Percentiles rank a stretch among this genome's conserved stretches.
phyloP scores from a whole-genome alignment of 2,329 filamentous ascomycete genomes.

The Penicillium griseofulvum region DNA sequence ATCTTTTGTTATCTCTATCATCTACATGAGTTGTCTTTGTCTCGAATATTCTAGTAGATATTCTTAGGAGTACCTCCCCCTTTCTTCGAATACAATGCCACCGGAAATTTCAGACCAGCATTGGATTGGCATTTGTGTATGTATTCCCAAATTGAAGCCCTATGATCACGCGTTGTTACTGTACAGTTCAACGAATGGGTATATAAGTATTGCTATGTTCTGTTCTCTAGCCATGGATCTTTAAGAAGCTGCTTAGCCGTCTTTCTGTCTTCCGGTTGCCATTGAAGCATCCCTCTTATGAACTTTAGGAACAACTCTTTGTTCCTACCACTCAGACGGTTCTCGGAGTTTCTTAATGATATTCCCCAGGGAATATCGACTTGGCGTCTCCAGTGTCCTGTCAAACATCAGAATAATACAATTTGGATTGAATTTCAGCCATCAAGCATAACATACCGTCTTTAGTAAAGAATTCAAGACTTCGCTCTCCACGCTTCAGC shows the following conservation, averaged over 20 bases:
- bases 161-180: neutral
- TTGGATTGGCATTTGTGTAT: neutral
- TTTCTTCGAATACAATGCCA: neutral
- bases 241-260: slow-evolving; percentile 13
- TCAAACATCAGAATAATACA: neutral
- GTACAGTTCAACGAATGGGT: neutral
- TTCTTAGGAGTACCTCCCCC: neutral
- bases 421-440: neutral
- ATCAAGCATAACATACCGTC: slow-evolving; percentile 28
- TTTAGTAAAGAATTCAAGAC: slow-evolving; percentile 42
- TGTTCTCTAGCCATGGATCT: slow-evolving; percentile 9
- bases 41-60: neutral
- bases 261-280: slow-evolving; percentile 18
- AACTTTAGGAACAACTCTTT: slow-evolving; percentile 15
- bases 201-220: neutral
- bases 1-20: neutral
- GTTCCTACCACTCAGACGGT: slow-evolving; percentile 7
- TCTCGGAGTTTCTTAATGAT: slow-evolving; percentile 1
- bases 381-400: slow-evolving; percentile 12
- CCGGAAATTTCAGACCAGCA: neutral
- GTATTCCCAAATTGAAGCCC: neutral
- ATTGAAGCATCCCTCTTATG: slow-evolving; percentile 15
- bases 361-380: neutral
- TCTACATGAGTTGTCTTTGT: neutral
- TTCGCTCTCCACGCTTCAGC: slow-evolving; percentile 33